phyloP scores from a whole-genome alignment of 805 yeast species.

The Yamadazyma takamatsuzukensis region DNA sequence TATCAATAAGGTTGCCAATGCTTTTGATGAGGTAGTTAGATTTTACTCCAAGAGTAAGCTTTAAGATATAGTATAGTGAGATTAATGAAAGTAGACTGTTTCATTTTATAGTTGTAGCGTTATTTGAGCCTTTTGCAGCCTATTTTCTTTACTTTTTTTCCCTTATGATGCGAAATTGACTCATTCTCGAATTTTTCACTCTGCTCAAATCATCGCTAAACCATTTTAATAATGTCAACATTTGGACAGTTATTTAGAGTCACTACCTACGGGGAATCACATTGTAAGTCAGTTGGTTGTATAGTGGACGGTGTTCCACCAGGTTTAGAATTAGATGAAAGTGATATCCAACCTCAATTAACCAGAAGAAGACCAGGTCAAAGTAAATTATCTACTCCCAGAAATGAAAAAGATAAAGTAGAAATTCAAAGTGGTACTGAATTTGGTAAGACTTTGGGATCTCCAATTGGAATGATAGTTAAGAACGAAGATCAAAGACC shows the following conservation, averaged over 20 bases:
- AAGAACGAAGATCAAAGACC: conserved; percentile 96
- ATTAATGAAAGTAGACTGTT: no score
- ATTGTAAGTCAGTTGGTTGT: conserved; percentile 96
- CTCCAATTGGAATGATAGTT: conserved; percentile 93
- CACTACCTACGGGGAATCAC: conserved; percentile 97
- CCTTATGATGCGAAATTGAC: background rate
- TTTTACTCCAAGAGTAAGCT: conserved; percentile 22
- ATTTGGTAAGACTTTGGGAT: conserved; percentile 83
- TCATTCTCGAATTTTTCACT: background rate
- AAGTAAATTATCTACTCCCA: conserved; percentile 85
- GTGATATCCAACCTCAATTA: conserved; percentile 91
- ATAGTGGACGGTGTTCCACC: conserved; percentile 99
- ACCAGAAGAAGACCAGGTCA: conserved; percentile 98
- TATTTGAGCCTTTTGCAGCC: conserved; percentile 1
- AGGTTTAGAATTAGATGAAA: conserved; percentile 78
- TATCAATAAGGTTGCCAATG: conserved; percentile 71
- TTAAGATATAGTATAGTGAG: conserved; percentile 6
- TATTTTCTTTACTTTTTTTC: background rate
- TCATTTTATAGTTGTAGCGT: no score
- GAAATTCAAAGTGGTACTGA: conserved; percentile 95
- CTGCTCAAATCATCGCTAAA: no score
- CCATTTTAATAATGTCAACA: conserved; percentile 28
- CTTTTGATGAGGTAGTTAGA: conserved; percentile 75
- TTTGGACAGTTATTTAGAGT: conserved; percentile 51
- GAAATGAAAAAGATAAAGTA: conserved; percentile 92